Base-by-base conservation (phyloP, 805 yeast genomes). In the Lipomyces sp. region DNA sequence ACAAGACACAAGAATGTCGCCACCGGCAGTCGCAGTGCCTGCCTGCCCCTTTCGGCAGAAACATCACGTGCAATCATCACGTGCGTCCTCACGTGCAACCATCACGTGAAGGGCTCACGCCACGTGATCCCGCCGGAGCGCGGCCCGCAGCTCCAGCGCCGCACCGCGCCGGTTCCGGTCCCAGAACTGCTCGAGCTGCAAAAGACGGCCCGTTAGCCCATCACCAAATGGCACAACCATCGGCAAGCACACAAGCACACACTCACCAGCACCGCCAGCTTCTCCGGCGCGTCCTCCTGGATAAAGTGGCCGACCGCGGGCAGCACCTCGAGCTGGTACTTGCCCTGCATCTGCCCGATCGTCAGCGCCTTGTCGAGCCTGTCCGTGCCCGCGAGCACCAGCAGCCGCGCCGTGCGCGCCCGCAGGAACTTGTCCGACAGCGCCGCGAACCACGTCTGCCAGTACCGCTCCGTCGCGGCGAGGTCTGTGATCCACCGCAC, bases 271-370 rank as follows among this genome's bases (percentile, higher is more conserved):
- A 33, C 38, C 5, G 90, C 84, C 0, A 86, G 75, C 60, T 83
- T 84, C 2, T 64, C 68, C 0, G 97, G 93, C 5, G 78, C 75
- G 66, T 93, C 99, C 65, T 93, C 98, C 42, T 93, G 98, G n/a
- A 95, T 71, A 61, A 90, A 93, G 69, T 93, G 99, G 1, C 98
- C 97, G 2, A 89, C 74, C 47, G 82, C 84, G 55, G 76, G 80
- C 65, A 88, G 83, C 3, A 89, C 93, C 13, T 86, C 81, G 36
- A 93, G 74, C 68, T 95, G 99, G 67, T 84, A 93, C 65, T 72
- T 72, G 1, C 99, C 99, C 69, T 90, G 98, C 98, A 93, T 93
- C 68, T 95, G 98, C 0, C 97, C 99, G 45, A 93, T 82, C 67
- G 90, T 88, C 42, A 93, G 72, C 34, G 78, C 78, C 57, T 84